These are phyloP conservation scores for Colletotrichum sidae DNA, from an alignment of 2,329 filamentous ascomycete species.

Conservation along the genomic window DNA sequence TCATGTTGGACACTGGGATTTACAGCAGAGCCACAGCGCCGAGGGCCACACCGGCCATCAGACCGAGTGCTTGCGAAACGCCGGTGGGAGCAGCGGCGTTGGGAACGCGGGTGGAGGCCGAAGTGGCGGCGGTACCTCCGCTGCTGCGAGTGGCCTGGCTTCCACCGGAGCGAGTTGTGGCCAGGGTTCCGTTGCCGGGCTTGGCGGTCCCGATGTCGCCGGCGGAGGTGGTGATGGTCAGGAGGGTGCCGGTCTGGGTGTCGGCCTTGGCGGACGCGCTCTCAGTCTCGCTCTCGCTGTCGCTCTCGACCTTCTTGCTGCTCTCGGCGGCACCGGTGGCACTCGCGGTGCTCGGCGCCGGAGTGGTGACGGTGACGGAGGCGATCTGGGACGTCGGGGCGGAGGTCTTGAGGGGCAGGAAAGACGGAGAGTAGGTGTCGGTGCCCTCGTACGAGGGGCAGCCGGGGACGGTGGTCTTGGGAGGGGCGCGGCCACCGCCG, in stretches of 20 bases:
- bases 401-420: conserved; percentile 51
- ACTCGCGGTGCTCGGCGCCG: not conserved
- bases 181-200: not conserved
- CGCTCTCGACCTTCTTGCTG: not conserved
- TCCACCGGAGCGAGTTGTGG: not conserved
- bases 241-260: conserved; percentile 3
- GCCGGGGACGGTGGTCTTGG: conserved; percentile 72
- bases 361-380: not conserved
- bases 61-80: conserved; percentile 3
- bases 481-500: conserved; percentile 73
- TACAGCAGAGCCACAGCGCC: conserved; percentile 21
- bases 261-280: not conserved
- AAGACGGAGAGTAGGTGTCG: conserved; percentile 64
- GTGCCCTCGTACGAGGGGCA: conserved; percentile 68
- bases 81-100: conserved; percentile 13
- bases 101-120: not conserved
- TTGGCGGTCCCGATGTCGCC: not conserved
- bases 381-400: not conserved
- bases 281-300: not conserved
- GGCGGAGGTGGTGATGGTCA: conserved; percentile 7
- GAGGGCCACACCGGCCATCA: conserved; percentile 15
- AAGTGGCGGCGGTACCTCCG: conserved; percentile 5
- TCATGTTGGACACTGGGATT: not conserved
- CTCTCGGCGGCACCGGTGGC: not conserved
- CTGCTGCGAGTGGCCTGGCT: not conserved